phyloP scores from a whole-genome alignment of 805 yeast genomes.

The Naumovozyma dairenensis region DNA sequence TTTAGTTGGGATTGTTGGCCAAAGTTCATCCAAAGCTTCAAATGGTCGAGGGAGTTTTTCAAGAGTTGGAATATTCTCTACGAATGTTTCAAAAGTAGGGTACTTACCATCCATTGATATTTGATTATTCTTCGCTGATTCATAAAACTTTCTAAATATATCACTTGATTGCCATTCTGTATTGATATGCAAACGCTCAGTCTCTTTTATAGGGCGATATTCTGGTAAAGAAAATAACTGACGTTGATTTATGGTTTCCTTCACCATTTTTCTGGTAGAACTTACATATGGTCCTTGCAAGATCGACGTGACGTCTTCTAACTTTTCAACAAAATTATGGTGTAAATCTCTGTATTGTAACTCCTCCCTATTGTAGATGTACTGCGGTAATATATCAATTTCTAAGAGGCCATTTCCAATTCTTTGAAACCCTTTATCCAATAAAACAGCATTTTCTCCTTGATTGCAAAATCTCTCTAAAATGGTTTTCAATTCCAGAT shows the following conservation, averaged over 20 bases:
- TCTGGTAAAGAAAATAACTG: slow-evolving; percentile 29
- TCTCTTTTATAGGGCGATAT: slow-evolving; percentile 20
- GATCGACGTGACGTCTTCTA: slow-evolving; percentile 4
- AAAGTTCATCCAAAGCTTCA: slow-evolving; percentile 24
- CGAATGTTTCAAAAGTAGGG: slow-evolving; percentile 12
- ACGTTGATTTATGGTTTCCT: slow-evolving; percentile 48
- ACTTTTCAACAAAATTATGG: slow-evolving; percentile 36
- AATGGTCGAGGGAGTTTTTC: slow-evolving; percentile 26
- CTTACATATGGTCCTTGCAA: slow-evolving; percentile 25
- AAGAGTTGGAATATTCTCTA: slow-evolving; percentile 17
- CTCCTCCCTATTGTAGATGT: slow-evolving; percentile 46
- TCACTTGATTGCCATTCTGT: slow-evolving; percentile 36
- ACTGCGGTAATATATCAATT: slow-evolving; percentile 54
- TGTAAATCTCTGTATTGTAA: slow-evolving; percentile 41
- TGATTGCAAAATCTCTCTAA: slow-evolving; percentile 20
- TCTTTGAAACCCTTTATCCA: slow-evolving; percentile 31
- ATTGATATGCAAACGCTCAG: slow-evolving; percentile 18
- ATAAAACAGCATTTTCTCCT: slow-evolving; percentile 13
- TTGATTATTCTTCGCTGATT: slow-evolving; percentile 20
- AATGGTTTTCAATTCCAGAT: slow-evolving; percentile 28
- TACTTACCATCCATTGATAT: slow-evolving; percentile 8
- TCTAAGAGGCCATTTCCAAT: slow-evolving; percentile 60
- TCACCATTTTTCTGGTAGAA: slow-evolving; percentile 47
- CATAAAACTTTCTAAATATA: slow-evolving; percentile 29
- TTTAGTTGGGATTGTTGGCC: slow-evolving; percentile 20